phyloP scores from a whole-genome alignment of 305 asterid genomes.

The Ilex paraguariensis region DNA sequence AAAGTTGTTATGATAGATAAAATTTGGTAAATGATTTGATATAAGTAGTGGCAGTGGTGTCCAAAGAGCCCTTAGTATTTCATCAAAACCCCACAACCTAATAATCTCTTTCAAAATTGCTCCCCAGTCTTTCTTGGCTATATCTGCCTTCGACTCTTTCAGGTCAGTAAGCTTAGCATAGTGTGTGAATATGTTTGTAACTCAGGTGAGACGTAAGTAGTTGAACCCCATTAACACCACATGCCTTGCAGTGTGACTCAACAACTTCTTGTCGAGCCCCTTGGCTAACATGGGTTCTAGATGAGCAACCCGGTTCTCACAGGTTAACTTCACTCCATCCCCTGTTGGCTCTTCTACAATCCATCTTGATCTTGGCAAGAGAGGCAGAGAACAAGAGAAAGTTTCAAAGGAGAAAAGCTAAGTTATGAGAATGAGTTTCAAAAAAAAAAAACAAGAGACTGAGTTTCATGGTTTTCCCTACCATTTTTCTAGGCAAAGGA shows the following conservation, averaged over 20 bases:
- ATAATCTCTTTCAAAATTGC: no score
- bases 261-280: conserved; percentile 48
- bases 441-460: no score
- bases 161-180: conserved; percentile 29
- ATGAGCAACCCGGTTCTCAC: conserved; percentile 64
- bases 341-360: conserved; percentile 44
- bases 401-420: conserved; percentile 16
- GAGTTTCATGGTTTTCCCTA: conserved; percentile 11
- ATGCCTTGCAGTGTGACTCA: conserved; percentile 22
- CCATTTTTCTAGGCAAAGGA: no score
- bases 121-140: conserved; percentile 3
- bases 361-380: conserved; percentile 69
- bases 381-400: conserved; percentile 36
- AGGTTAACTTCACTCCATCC: conserved; percentile 44
- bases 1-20: no score
- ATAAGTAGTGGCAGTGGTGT: no score
- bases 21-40: no score
- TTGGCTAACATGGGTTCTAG: conserved; percentile 57
- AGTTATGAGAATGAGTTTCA: conserved; percentile 13
- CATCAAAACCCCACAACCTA: no score
- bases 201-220: conserved; percentile 68
- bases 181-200: conserved; percentile 56
- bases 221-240: conserved; percentile 52
- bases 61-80: no score
- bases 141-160: conserved; percentile 21